These are phyloP conservation scores for Litsea cubeba DNA, from an alignment of 164 flowering plant genomes.

Conservation along the genomic window DNA sequence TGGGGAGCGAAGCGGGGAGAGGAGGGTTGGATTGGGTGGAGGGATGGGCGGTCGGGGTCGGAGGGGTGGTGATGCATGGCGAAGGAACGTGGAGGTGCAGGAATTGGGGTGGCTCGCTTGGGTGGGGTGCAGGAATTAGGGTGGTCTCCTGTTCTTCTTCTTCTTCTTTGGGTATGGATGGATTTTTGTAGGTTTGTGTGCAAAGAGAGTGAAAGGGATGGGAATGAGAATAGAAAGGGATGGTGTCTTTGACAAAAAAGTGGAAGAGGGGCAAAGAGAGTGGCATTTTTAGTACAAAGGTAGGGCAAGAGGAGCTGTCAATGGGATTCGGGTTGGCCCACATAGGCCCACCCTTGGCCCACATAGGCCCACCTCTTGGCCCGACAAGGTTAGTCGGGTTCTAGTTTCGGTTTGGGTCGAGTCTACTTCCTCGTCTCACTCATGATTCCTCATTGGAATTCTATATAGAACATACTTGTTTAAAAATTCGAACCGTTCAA, in stretches of 20 bases:
- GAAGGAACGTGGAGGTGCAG: neutral
- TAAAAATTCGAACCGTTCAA: too few relatives aligned
- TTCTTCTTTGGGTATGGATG: neutral
- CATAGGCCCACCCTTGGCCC: too few relatives aligned
- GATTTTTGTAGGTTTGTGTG: neutral
- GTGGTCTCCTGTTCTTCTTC: neutral
- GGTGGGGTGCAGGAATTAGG: neutral
- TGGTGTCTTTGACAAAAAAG: neutral
- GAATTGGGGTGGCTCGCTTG: neutral
- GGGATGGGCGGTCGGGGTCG: neutral
- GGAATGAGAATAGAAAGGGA: neutral
- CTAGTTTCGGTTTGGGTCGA: too few relatives aligned
- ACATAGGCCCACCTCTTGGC: too few relatives aligned
- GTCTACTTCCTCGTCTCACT: too few relatives aligned
- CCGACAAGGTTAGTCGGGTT: too few relatives aligned
- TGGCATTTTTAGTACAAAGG: too few relatives aligned
- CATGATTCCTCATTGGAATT: too few relatives aligned
- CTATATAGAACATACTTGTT: too few relatives aligned
- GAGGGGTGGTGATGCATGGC: neutral
- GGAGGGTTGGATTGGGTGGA: constrained; percentile 14
- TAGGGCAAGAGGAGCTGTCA: too few relatives aligned
- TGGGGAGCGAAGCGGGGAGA: constrained; percentile 32
- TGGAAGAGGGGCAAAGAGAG: too few relatives aligned
- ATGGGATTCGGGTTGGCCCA: too few relatives aligned
- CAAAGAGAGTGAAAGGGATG: neutral